Evolutionary conservation across 2,329 filamentous ascomycete species (phyloP), one percentile per base, ranked within the genome.

Genomic region (Colletotrichum abscissum): DNA sequence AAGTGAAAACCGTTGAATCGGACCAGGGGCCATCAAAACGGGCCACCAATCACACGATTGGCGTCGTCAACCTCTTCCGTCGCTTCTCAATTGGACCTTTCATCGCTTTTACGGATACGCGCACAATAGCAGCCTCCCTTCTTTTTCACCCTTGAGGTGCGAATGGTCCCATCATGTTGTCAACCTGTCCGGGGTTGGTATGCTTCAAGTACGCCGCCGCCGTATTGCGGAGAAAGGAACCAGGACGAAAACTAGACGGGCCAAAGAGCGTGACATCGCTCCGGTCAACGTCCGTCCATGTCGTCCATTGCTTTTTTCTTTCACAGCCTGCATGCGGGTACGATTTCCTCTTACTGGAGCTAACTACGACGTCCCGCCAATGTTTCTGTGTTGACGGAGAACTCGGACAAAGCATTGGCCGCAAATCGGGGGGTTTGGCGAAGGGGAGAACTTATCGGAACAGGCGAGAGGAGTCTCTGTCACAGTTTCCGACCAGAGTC

Each of bases 211-310:
- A 30, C 52, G 52, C 64, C 58, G 58, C 66, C 66, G 66, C 58
- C 66, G 49, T 46, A 56, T 35, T 62, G 63, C 68, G 63, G 56
- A 67, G 68, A 67, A 56, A 24, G 7, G 19, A 55, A 24, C 54
- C 22, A 16, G 11, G 55, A 42, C 63, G 42, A 55, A 54, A 60
- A 22, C 28, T 12, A 35, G 19, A 60, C 56, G 60, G 68, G 60
- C 49, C 24, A 55, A 56, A 30, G 49, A 49, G 46, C 63, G 56
- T 67, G 38, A 66, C 68, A 71, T 71, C 63, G 63, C 63, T 60
- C 67, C 63, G 68, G 68, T 67, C 55, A 67, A 65, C 49, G 30
- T 71, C 68, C 63, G 68, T 46, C n/a, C 42, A 49, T 49, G 4
- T 35, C 19, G n/a, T 28, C 16, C 30, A 35, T 33, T 33, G 6